phyloP scores from a whole-genome alignment of 192 early-diverging fungal species.

The Entomortierella chlamydospora region DNA sequence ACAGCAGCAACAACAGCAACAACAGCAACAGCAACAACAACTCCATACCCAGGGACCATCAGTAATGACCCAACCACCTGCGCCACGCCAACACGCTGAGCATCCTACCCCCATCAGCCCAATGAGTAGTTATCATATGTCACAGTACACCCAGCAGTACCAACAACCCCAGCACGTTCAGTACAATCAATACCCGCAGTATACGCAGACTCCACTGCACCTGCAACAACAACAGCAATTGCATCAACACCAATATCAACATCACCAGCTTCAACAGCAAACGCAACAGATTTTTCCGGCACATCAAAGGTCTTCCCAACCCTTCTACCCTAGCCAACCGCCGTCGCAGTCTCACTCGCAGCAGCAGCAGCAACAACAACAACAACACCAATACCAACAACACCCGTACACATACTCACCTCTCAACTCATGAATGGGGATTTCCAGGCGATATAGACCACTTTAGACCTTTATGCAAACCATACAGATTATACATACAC shows the following conservation, averaged over 20 bases:
- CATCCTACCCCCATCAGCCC: slow-evolving; percentile 3
- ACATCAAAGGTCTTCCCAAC: slow-evolving; percentile 3
- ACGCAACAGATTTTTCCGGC: not conserved
- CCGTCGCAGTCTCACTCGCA: not conserved
- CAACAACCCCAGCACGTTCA: slow-evolving; percentile 7
- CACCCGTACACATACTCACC: not conserved
- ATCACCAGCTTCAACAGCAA: slow-evolving; percentile 5
- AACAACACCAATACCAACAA: slow-evolving; percentile 17
- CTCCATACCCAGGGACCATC: slow-evolving; percentile 2
- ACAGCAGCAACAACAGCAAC: slow-evolving; percentile 8
- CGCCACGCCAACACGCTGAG: not conserved
- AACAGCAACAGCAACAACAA: slow-evolving; percentile 7
- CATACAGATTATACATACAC: not conserved
- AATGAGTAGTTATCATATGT: slow-evolving; percentile 1
- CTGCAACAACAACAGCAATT: slow-evolving; percentile 15
- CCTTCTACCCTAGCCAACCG: slow-evolving; percentile 5
- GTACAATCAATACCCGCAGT: slow-evolving; percentile 18
- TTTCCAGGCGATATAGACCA: not conserved
- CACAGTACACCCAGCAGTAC: slow-evolving; percentile 14
- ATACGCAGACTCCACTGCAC: slow-evolving; percentile 13
- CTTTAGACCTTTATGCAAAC: not conserved
- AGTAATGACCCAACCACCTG: not conserved
- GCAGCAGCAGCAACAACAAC: slow-evolving; percentile 11
- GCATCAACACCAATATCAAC: no score
- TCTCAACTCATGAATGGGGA: not conserved